Evolutionary conservation across 2,329 filamentous ascomycete species (phyloP).

Genomic region (Myriosclerotinia duriaeana): DNA sequence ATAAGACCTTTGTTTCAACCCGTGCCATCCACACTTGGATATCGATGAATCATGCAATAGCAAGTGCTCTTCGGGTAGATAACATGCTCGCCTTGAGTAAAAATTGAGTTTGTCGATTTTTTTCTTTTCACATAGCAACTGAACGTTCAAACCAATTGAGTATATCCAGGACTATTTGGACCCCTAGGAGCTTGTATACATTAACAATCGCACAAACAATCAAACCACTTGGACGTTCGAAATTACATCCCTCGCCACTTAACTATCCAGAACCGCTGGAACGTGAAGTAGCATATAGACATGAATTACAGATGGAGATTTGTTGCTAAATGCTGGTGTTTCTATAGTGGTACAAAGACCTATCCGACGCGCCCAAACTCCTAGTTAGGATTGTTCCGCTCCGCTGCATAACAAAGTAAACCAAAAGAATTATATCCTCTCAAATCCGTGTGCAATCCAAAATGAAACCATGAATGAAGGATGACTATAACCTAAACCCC

Average conservation of each 20-base stretch:
- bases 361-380: conserved; percentile 9
- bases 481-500: conserved; percentile 59
- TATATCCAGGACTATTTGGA: not conserved
- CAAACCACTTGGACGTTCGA: not conserved
- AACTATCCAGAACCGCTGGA: not conserved
- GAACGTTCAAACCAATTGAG: not conserved
- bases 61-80: too few species aligned
- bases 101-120: too few species aligned
- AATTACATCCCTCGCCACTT: not conserved
- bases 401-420: conserved; percentile 5
- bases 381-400: conserved; percentile 15
- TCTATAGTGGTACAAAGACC: conserved; percentile 10
- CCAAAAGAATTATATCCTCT: not conserved
- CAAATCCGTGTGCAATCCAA: not conserved
- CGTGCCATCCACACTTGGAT: not conserved
- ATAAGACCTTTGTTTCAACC: conserved; percentile 19
- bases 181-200: not conserved
- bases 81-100: too few species aligned
- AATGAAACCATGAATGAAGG: not conserved
- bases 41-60: not conserved
- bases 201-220: not conserved
- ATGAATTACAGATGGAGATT: not conserved
- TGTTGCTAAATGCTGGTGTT: not conserved
- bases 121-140: too few species aligned
- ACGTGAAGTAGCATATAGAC: not conserved